phyloP scores from a whole-genome alignment of 441 rosid species.

The Pelargonium myrrhifolium region DNA sequence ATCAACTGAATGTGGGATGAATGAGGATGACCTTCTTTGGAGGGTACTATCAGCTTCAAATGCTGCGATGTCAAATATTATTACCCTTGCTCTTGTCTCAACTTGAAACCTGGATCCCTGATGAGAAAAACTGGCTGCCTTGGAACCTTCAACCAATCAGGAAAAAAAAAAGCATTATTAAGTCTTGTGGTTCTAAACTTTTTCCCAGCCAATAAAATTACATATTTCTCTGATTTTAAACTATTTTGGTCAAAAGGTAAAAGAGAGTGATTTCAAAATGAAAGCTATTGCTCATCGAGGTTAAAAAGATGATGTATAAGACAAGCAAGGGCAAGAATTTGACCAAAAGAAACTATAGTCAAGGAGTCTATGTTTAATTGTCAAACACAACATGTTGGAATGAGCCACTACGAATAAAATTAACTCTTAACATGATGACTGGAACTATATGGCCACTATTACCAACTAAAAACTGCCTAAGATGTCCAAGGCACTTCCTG shows the following conservation, averaged over 20 bases:
- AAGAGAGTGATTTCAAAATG: background rate
- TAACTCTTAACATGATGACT: background rate
- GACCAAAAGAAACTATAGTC: no score
- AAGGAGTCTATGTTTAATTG: background rate
- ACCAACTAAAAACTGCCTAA: background rate
- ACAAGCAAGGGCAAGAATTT: background rate
- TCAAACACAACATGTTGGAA: background rate
- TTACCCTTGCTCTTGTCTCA: conserved; percentile 71
- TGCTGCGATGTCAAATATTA: conserved; percentile 52
- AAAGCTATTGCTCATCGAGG: no score
- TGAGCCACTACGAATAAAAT: background rate
- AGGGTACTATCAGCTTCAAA: conserved; percentile 42
- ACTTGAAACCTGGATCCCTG: conserved; percentile 51
- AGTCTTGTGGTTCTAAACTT: background rate
- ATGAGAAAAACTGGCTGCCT: conserved; percentile 37
- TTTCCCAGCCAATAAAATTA: background rate
- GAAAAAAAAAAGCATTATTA: background rate
- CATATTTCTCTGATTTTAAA: background rate
- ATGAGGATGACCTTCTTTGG: conserved; percentile 41
- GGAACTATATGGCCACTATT: background rate
- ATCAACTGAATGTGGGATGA: conserved; percentile 39
- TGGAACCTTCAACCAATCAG: conserved; percentile 32
- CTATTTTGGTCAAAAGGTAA: background rate
- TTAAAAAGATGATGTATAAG: no score
- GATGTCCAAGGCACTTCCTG: background rate